These are phyloP conservation scores for California macrophylla DNA, from an alignment of 441 rosid species.

Conservation along the genomic window DNA sequence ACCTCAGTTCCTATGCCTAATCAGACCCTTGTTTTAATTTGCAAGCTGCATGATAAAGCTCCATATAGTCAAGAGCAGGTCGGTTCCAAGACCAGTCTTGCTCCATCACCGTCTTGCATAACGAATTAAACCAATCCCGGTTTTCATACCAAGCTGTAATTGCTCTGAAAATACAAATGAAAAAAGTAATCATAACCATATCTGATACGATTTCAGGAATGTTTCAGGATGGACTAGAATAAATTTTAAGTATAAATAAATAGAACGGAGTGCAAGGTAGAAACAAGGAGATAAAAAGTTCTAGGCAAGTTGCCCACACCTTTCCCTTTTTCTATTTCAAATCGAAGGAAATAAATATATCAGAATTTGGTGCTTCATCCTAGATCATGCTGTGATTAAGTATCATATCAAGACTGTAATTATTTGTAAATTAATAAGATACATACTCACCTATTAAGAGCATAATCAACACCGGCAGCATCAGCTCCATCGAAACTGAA, in stretches of 20 bases:
- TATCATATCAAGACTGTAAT: neutral
- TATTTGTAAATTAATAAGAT: neutral
- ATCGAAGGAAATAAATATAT: no score
- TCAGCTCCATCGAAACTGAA: conserved; percentile 88
- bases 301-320: no score
- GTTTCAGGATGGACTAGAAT: no score
- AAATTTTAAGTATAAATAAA: no score
- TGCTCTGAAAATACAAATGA: conserved; percentile 45
- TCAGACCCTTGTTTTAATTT: conserved; percentile 31
- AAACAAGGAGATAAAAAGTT: no score
- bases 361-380: no score
- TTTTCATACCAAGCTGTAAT: conserved; percentile 68
- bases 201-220: neutral
- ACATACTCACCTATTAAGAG: conserved; percentile 61
- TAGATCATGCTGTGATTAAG: neutral
- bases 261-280: no score
- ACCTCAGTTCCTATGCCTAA: neutral
- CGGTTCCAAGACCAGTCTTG: conserved; percentile 99
- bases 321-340: no score
- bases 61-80: conserved; percentile 92
- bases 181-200: neutral
- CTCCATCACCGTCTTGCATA: conserved; percentile 84
- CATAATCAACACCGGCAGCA: conserved; percentile 70
- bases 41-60: conserved; percentile 82
- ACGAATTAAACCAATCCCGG: conserved; percentile 64